Base-by-base conservation (phyloP, 1,284 basidiomycete genomes). In the Fomitopsis palustris region DNA sequence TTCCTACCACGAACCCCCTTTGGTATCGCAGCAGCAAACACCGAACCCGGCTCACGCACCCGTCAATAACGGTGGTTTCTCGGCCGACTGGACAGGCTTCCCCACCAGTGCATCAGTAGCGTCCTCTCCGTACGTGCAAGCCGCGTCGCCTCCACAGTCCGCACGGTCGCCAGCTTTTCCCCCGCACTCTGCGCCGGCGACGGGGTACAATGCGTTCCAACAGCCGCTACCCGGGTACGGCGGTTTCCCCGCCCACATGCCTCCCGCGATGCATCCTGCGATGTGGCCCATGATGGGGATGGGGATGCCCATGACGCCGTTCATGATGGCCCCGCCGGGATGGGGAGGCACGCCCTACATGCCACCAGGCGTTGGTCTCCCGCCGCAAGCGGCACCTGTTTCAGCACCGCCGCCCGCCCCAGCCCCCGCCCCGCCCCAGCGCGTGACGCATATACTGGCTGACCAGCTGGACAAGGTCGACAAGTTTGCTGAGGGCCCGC, bases 1-100 rank as follows among this genome's bases (percentile, higher is more conserved):
- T 7, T 74, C 72, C 47, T 75, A 74, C 65, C 69, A 67, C 59
- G 65, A 0, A 62, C 69, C 10, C 62, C 59, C 4, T 64, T 72
- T n/a, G n/a, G n/a, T n/a, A 1, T 69, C 69, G 3, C 55, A 53
- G 2, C 64, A 62, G 10, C 56, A 60, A 41, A 31, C 37, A 9
- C 35, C 56, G 12, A 56, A 38, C 39, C 62, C 68, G 8, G 67
- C 68, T 2, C 55, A 67, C 52, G 62, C 69, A 4, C 64, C 65
- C 0, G 57, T 65, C 2, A 56, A 61, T 1, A 57, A 55, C 8
- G 61, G 62, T 37, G 69, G 70, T 2, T 63, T 70, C 38, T 67
- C 69, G 0, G 52, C 63, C 3, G 70, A 72, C 55, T 72, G 61
- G 59, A 69, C 67, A 1, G 71, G 71, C 4, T 72, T 67, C 49